Base-by-base conservation (phyloP, 2,329 filamentous ascomycete genomes). In the Neopestalotiopsis sp. region DNA sequence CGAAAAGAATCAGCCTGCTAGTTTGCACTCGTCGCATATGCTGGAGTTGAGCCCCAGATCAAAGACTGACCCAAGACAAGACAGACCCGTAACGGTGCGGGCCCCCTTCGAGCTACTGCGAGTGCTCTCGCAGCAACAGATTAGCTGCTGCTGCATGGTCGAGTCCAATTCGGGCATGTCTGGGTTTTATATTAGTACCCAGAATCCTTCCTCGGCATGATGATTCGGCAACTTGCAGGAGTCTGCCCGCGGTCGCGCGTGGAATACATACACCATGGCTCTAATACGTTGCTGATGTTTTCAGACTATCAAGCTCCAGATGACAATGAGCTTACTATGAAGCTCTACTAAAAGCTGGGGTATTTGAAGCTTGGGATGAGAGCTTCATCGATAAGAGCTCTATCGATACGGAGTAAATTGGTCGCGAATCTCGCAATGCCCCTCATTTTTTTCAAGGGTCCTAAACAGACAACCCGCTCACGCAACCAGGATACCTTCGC, bases 391-490 rank as follows among this genome's bases (percentile, higher is more conserved):
- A 67, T 67, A 67, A 67, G 65, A 67, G 65, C 65, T 67, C 34
- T 38, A 67, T 67, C 65, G 65, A 67, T 67, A 56, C 59, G 30
- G 14, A 24, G 45, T 14, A 28, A 30, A 28, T 34, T 57, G 61
- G 28, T 72, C 70, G 66, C 72, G 72, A 73, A 73, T 73, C 72
- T 52, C 70, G 63, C 60, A 68, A 57, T 67, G 65, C 65, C 65
- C 65, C 65, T 67, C 65, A 67, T 67, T 67, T 60, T 28, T 38
- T 67, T 56, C 45, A 20, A 67, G 65, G 65, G 65, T 69, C 60
- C 67, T 67, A 56, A 65, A 73, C 70, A 69, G 71, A 73, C 70
- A 69, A 72, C 68, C 69, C 60, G 38, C 34, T 28, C 24, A 28
- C 24, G 24, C 24, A 28, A 28, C 34, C 60, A 20, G 45, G 45